Evolutionary conservation across 345 rosid species (phyloP).

Genomic region (Firmiana major): DNA sequence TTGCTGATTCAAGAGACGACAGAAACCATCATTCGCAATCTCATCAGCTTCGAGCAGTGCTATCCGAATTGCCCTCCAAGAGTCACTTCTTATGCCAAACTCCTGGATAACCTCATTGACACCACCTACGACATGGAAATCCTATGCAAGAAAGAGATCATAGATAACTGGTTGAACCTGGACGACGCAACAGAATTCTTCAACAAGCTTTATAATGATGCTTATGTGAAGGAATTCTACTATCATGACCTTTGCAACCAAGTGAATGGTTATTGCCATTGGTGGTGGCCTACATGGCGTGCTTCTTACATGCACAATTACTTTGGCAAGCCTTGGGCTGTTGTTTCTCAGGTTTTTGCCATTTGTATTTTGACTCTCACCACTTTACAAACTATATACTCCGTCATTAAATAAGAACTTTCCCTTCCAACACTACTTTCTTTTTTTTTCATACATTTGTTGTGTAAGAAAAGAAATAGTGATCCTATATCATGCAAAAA

Average conservation of each 20-base stretch:
- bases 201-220: background rate
- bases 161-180: background rate
- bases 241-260: background rate
- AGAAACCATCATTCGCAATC: constrained; percentile 25
- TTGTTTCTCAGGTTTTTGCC: background rate
- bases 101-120: background rate
- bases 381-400: background rate
- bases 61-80: background rate
- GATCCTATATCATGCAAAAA: background rate
- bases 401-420: background rate
- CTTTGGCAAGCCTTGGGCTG: constrained; percentile 1
- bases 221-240: background rate
- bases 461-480: background rate
- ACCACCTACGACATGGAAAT: background rate
- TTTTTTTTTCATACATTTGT: background rate
- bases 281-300: background rate
- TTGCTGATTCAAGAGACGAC: constrained; percentile 26
- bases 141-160: background rate
- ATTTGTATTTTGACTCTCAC: background rate
- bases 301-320: background rate
- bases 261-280: background rate
- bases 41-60: constrained; percentile 35
- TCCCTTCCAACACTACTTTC: background rate
- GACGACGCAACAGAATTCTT: background rate
- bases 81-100: background rate